Conservation (phyloP, 2,329 filamentous ascomycete species). For the Alternaria triticimaculans region DNA sequence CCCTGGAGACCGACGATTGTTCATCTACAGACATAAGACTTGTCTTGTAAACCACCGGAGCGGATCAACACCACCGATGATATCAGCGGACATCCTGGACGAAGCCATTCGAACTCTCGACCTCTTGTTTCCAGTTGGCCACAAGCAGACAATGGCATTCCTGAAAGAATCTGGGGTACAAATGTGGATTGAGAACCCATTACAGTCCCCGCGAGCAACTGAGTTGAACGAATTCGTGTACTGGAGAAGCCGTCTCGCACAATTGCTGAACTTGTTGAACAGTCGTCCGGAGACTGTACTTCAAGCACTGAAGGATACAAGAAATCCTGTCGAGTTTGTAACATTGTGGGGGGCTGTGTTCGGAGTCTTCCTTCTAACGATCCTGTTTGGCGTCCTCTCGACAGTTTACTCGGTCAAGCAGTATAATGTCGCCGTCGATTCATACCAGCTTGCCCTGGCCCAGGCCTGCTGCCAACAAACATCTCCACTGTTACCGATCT, state of each 20-base stretch:
- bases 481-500: too few relatives aligned
- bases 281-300: background rate
- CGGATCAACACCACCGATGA: background rate
- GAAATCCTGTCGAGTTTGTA: background rate
- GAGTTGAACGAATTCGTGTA: background rate
- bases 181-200: background rate
- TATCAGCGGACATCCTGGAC: too few relatives aligned
- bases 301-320: background rate
- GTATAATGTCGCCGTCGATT: background rate
- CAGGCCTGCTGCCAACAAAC: background rate
- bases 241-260: background rate
- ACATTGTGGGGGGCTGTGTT: background rate
- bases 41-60: background rate
- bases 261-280: background rate
- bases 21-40: background rate
- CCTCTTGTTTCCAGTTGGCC: background rate
- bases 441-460: background rate
- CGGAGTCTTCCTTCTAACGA: background rate
- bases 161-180: background rate
- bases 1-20: background rate
- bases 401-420: background rate
- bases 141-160: background rate
- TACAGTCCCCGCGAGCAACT: background rate
- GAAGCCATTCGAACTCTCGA: background rate
- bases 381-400: background rate